phyloP scores from a whole-genome alignment of 1,284 basidiomycete genomes.

The Sporisorium reilianum region DNA sequence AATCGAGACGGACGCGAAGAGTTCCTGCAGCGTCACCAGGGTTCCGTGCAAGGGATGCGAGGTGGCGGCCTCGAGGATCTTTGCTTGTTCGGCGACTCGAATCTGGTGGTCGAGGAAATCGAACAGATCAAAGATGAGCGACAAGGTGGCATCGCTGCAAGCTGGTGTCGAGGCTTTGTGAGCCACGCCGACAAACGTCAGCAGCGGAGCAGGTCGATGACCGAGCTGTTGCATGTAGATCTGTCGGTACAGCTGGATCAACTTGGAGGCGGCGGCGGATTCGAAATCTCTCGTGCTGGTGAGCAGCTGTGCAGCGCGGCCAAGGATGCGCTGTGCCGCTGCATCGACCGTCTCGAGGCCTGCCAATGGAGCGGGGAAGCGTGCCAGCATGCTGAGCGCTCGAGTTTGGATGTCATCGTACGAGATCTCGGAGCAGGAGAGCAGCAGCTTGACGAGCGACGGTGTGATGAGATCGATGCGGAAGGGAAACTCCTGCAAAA shows the following conservation, averaged over 20 bases:
- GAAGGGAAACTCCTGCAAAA: constrained; percentile 47
- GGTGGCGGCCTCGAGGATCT: constrained; percentile 60
- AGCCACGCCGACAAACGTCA: constrained; percentile 20
- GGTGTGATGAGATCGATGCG: constrained; percentile 33
- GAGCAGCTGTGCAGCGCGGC: constrained; percentile 46
- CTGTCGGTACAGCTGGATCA: constrained; percentile 55
- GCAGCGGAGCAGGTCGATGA: constrained; percentile 30
- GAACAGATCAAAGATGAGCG: constrained; percentile 62
- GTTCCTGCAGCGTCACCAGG: constrained; percentile 65
- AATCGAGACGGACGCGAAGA: constrained; percentile 50
- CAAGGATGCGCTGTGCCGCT: constrained; percentile 40
- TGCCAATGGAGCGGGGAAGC: constrained; percentile 51
- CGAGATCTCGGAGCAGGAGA: constrained; percentile 57
- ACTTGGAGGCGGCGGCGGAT: constrained; percentile 51
- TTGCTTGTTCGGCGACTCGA: constrained; percentile 49
- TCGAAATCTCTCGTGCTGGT: constrained; percentile 58
- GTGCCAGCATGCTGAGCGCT: constrained; percentile 50
- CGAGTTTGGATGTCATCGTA: constrained; percentile 59
- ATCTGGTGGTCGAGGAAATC: constrained; percentile 54
- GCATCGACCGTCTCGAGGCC: constrained; percentile 35
- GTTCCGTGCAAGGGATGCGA: constrained; percentile 67
- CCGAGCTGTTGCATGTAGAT: constrained; percentile 53
- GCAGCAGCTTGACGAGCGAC: constrained; percentile 49
- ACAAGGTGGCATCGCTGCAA: constrained; percentile 25
- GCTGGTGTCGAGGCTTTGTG: not conserved